Base-by-base conservation (phyloP, 2,329 filamentous ascomycete species). In the Didymella exigua region DNA sequence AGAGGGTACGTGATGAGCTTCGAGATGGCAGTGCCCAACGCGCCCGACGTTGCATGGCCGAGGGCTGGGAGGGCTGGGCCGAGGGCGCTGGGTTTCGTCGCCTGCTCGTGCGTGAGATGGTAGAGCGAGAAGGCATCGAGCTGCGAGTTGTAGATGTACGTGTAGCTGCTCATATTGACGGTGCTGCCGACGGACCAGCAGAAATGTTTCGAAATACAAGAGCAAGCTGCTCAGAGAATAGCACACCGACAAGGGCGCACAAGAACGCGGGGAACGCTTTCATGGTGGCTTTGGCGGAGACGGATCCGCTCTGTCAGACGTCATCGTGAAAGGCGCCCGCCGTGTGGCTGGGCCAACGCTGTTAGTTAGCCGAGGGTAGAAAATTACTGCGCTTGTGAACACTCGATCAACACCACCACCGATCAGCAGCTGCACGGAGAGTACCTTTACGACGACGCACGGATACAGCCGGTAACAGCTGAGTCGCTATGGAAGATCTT, bases 1-100 rank as follows among this genome's bases (percentile, higher is more conserved):
- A 96, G 83, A 1, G 92, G 93, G 71, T 96, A 96, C 5, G 90
- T 86, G 49, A 86, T 76, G 41, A 91, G 81, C 65, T 93, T 93
- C 10, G 91, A 90, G 56, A 93, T 82, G 14, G 90, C 89, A 0
- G 90, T 89, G 30, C 91, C 91, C 0, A 87, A 79, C 5, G 90
- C 89, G 46, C 92, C 92, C 4, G 91, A 91, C 27, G 90, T 75
- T 49, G 90, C 92, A 78, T 96, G 91, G 38, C 90, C 89, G 8
- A 96, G 79, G 29, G 91, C 90, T 44, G 90, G 89, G 4, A 95
- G 75, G 0, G 80, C 80, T 19, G 82, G 79, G 2, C 78, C 77
- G 41, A 71, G 54, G 7, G 58, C 37, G 40, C 68, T 62, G n/a
- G 58, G 54, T 7, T 67, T 65, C 14, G 56, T 56, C 14, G 58